Base-by-base conservation (phyloP, 2,329 filamentous ascomycete genomes). In the Talaromyces sp. region DNA sequence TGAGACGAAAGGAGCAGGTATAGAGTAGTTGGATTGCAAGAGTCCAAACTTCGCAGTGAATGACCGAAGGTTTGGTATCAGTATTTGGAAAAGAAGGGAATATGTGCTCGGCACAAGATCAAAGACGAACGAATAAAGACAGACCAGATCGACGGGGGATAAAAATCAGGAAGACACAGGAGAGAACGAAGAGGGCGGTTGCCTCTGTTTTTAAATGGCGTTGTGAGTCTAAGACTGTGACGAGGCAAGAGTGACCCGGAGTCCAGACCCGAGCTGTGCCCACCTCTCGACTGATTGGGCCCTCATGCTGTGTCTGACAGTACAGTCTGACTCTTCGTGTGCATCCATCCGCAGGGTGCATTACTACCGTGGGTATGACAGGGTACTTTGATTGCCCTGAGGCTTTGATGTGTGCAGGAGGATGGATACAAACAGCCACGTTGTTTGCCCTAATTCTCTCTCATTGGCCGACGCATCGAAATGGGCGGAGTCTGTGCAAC, bases 101-200 rank as follows among this genome's bases (percentile, higher is more conserved):
- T 16, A 21, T 50, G 62, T 63, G 62, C 62, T 46, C 57, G 31
- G 58, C 62, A 60, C 62, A 60, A 25, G 48, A 16, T 52, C 48
- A 33, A 28, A 44, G 42, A 46, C 42, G 21, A 46, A 23, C 18
- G 31, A 18, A 31, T 31, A 21, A 35, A 35, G 50, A 54, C 16
- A 14, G n/a, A 21, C 31, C 21, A 35, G 31, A 54, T 21, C 18
- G 31, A 54, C 11, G 7, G 18, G 23, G 28, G 8, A 35, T 14
- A 28, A 59, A 18, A 50, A n/a, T 18, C 21, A 3, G 35, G 31
- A 50, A 28, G 57, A 48, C 12, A 18, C 46, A 59, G 25, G 18
- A 42, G 23, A 40, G 11, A n/a, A n/a, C n/a, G 6, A 35, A n/a
- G 40, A 40, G 31, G 62, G 52, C 25, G 50, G 23, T 16, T 42